Evolutionary conservation across 2,329 filamentous ascomycete species (phyloP).

Genomic region (Alternaria sp.): DNA sequence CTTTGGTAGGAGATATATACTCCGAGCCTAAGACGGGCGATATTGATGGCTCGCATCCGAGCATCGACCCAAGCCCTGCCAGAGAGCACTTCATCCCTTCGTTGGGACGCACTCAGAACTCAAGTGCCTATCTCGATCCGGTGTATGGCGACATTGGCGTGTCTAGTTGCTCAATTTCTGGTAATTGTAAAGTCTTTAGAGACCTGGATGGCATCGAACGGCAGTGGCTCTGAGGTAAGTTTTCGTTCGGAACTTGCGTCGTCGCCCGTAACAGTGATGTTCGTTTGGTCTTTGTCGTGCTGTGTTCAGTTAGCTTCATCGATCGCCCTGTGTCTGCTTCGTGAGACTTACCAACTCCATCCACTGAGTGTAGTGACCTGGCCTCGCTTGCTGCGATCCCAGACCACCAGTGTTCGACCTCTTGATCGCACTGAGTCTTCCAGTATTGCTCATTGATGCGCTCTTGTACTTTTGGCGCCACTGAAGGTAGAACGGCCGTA

Average conservation of each 20-base stretch:
- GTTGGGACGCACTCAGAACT: too few relatives aligned
- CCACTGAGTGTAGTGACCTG: slow-evolving; percentile 31
- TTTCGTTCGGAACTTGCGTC: slow-evolving; percentile 34
- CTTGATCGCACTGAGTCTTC: slow-evolving; percentile 10
- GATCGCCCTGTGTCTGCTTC: neutral
- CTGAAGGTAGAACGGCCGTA: slow-evolving; percentile 32
- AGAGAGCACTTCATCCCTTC: neutral
- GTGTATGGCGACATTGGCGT: neutral
- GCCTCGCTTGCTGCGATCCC: slow-evolving; percentile 15
- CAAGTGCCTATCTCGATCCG: neutral
- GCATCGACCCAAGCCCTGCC: neutral
- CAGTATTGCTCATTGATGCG: slow-evolving; percentile 12
- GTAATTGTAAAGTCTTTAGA: slow-evolving; percentile 30
- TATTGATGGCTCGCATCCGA: neutral
- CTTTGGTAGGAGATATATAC: neutral
- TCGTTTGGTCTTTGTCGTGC: slow-evolving; percentile 30
- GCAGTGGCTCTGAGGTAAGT: slow-evolving; percentile 20
- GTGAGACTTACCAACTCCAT: slow-evolving; percentile 30
- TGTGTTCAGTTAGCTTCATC: slow-evolving; percentile 8
- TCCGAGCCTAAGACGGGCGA: neutral
- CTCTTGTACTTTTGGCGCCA: slow-evolving; percentile 31
- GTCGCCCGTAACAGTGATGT: slow-evolving; percentile 25
- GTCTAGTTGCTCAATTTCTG: slow-evolving; percentile 7
- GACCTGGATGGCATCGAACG: slow-evolving; percentile 26
- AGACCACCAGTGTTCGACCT: slow-evolving; percentile 17